Evolutionary conservation across 495 filamentous ascomycete genomes (phyloP).

Genomic region (Hyaloscypha bicolor): DNA sequence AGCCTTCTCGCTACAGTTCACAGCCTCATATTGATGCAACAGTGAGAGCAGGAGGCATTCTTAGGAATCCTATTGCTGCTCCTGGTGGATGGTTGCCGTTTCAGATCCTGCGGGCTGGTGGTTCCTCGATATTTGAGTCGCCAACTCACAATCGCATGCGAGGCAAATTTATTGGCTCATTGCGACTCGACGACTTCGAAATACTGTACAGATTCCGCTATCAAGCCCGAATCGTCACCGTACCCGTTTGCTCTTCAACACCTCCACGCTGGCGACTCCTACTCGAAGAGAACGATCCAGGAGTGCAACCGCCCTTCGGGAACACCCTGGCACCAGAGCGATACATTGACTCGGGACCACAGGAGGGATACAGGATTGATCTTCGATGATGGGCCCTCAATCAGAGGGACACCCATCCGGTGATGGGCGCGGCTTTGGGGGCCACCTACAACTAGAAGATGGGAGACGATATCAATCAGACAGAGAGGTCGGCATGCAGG

Average conservation of each 20-base stretch:
- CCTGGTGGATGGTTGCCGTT: conserved; percentile 28
- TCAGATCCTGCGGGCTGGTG: conserved; percentile 32
- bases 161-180: conserved; percentile 25
- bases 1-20: not conserved
- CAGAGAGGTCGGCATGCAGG: conserved; percentile 22
- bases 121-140: conserved; percentile 32
- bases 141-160: conserved; percentile 33
- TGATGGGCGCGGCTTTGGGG: conserved; percentile 28
- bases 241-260: not conserved
- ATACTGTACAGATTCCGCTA: conserved; percentile 18
- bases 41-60: conserved; percentile 11
- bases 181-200: conserved; percentile 31
- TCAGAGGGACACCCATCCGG: conserved; percentile 35
- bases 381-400: conserved; percentile 32
- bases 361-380: conserved; percentile 5
- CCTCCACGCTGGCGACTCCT: conserved; percentile 23
- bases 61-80: conserved; percentile 19
- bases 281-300: conserved; percentile 11
- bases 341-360: conserved; percentile 2
- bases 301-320: conserved; percentile 8
- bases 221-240: not conserved
- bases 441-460: conserved; percentile 21
- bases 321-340: conserved; percentile 5
- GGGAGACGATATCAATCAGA: conserved; percentile 26
- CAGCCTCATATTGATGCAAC: conserved; percentile 28